Conservation (phyloP, 2,329 filamentous ascomycete species). For the Colletotrichum phormii region DNA sequence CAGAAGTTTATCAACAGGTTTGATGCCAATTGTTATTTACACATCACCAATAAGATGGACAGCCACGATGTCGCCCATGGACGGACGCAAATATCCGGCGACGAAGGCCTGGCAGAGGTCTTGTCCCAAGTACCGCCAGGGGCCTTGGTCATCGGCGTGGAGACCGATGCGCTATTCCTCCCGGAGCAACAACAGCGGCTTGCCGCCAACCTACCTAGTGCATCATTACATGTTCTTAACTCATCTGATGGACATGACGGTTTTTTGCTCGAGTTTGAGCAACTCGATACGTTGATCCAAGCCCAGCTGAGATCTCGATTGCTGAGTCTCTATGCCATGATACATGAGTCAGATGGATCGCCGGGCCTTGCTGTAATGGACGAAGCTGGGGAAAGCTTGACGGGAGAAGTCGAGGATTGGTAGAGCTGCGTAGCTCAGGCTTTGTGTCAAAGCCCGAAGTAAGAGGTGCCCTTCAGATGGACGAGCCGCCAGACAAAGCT, state of each 20-base stretch:
- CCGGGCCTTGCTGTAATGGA: not conserved
- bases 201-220: conserved; percentile 44
- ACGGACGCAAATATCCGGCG: conserved; percentile 51
- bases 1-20: conserved; percentile 51
- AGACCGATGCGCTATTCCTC: conserved; percentile 48
- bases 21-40: conserved; percentile 53
- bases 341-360: not conserved
- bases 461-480: not conserved
- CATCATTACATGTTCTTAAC: conserved; percentile 43
- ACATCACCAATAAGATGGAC: conserved; percentile 52
- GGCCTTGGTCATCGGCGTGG: conserved; percentile 48
- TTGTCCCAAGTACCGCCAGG: conserved; percentile 41
- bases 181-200: conserved; percentile 47
- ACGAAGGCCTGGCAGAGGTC: conserved; percentile 39
- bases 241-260: conserved; percentile 49
- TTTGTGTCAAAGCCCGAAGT: not conserved
- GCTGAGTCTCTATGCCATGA: not conserved
- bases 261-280: conserved; percentile 50
- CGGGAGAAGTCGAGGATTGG: conserved; percentile 58
- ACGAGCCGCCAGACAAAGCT: not conserved
- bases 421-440: conserved; percentile 65
- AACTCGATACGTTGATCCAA: conserved; percentile 43
- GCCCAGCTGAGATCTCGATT: conserved; percentile 34
- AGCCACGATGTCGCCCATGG: conserved; percentile 48
- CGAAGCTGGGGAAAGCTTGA: not conserved